Percentiles rank a stretch among this genome's conserved stretches.
These are phyloP conservation scores for Penstemon barbatus DNA, from an alignment of 257 asterid genomes.

Conservation along the genomic window DNA sequence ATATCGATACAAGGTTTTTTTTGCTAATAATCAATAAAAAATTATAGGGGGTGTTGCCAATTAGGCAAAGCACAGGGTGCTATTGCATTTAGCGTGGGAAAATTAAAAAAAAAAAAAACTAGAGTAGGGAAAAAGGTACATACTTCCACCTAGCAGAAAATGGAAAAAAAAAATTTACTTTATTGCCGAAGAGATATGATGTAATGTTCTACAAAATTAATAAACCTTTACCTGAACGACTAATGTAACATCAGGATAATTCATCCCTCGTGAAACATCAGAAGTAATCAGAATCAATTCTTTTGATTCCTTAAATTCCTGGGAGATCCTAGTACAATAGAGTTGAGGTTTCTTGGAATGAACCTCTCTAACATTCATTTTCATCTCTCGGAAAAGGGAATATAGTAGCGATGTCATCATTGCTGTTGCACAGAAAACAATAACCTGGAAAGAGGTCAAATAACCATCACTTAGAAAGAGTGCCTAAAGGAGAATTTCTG, in stretches of 20 bases:
- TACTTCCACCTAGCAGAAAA: slow-evolving; percentile 17
- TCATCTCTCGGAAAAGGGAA: slow-evolving; percentile 77
- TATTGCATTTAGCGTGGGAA: neutral
- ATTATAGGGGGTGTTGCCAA: too few species aligned
- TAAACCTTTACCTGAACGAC: slow-evolving; percentile 69
- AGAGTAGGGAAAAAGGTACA: neutral
- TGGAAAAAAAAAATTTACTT: neutral
- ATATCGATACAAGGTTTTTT: too few species aligned
- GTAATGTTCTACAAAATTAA: neutral
- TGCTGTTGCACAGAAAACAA: slow-evolving; percentile 84
- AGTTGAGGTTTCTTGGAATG: slow-evolving; percentile 79
- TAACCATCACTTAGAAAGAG: slow-evolving; percentile 18
- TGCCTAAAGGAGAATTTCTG: neutral
- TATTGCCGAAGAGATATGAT: neutral
- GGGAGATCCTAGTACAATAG: slow-evolving; percentile 67
- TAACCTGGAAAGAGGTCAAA: slow-evolving; percentile 51
- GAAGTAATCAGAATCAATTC: slow-evolving; percentile 68
- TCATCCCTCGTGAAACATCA: slow-evolving; percentile 86
- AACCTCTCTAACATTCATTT: slow-evolving; percentile 75
- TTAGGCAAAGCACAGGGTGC: neutral
- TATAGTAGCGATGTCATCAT: slow-evolving; percentile 82
- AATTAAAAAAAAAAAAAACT: neutral
- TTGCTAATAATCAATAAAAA: too few species aligned
- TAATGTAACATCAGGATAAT: slow-evolving; percentile 89
- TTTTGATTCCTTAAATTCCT: slow-evolving; percentile 82